Conservation (phyloP, 2,329 filamentous ascomycete species). For the Pseudocercospora pini-densiflorae region DNA sequence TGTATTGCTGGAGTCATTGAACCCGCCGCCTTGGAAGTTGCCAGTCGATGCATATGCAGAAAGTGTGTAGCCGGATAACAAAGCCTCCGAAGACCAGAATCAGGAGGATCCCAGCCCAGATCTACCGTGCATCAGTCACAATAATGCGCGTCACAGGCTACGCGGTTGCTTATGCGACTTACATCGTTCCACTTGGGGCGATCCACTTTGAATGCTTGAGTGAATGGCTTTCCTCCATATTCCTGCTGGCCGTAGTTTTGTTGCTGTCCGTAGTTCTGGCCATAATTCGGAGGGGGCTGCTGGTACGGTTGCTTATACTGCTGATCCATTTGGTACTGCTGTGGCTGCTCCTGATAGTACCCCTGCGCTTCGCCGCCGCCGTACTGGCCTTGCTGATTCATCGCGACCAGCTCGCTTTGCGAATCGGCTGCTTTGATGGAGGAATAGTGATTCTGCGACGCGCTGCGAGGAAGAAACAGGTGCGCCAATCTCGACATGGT, state of each 20-base stretch:
- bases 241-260: slow-evolving; percentile 39
- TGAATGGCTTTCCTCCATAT: slow-evolving; percentile 61
- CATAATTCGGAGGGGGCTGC: slow-evolving; percentile 22
- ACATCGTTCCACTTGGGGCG: slow-evolving; percentile 84
- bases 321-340: slow-evolving; percentile 15
- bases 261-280: slow-evolving; percentile 25
- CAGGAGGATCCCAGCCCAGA: slow-evolving; percentile 85
- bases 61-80: slow-evolving; percentile 71
- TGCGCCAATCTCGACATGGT: background rate
- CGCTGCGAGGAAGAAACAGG: slow-evolving; percentile 2
- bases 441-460: background rate
- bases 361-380: slow-evolving; percentile 19
- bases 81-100: slow-evolving; percentile 74
- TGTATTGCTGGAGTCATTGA: slow-evolving; percentile 70
- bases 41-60: slow-evolving; percentile 72
- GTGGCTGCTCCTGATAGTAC: slow-evolving; percentile 21
- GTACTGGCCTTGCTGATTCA: slow-evolving; percentile 11
- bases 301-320: slow-evolving; percentile 22
- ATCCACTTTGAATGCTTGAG: slow-evolving; percentile 80
- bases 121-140: slow-evolving; percentile 20
- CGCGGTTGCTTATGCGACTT: slow-evolving; percentile 6
- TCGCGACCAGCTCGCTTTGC: slow-evolving; percentile 9
- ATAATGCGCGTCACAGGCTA: background rate
- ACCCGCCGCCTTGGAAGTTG: slow-evolving; percentile 69
- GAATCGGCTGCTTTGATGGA: background rate